Percentiles rank a stretch among this genome's conserved stretches.
Evolutionary conservation across 2,329 filamentous ascomycete genomes (phyloP).

Genomic region (Colletotrichum lindemuthianum): DNA sequence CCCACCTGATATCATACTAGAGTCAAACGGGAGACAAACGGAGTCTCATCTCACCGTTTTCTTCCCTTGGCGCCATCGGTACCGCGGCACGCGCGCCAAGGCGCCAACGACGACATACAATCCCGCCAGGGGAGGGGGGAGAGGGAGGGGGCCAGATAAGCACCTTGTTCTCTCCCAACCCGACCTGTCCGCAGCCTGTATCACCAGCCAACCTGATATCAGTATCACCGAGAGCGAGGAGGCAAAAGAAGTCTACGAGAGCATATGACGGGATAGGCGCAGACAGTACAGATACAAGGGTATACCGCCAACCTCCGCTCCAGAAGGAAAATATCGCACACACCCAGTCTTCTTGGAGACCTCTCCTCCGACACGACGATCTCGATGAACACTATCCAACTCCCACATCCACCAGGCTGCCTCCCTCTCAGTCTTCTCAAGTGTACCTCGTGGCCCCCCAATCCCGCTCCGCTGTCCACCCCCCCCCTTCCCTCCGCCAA

Average conservation of each 20-base stretch:
- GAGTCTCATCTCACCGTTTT: neutral
- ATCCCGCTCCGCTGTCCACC: conserved; percentile 29
- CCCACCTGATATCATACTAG: too few species aligned
- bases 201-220: neutral
- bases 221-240: neutral
- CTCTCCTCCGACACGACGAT: conserved; percentile 4
- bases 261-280: too few species aligned
- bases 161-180: conserved; percentile 10
- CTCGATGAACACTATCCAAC: conserved; percentile 5
- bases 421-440: too few species aligned
- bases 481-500: conserved; percentile 29
- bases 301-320: too few species aligned
- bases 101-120: conserved; percentile 14
- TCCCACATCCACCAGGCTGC: too few species aligned
- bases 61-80: conserved; percentile 25
- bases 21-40: too few species aligned
- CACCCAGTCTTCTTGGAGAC: conserved; percentile 12
- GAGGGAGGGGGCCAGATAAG: conserved; percentile 7
- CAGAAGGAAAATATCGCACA: neutral
- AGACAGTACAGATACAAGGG: too few species aligned
- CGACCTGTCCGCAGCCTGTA: neutral
- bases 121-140: neutral
- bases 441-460: neutral
- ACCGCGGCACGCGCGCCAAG: conserved; percentile 34
- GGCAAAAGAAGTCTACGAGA: neutral